These are phyloP conservation scores for Neurospora sp. DNA, from an alignment of 495 filamentous ascomycete genomes.

Conservation along the genomic window DNA sequence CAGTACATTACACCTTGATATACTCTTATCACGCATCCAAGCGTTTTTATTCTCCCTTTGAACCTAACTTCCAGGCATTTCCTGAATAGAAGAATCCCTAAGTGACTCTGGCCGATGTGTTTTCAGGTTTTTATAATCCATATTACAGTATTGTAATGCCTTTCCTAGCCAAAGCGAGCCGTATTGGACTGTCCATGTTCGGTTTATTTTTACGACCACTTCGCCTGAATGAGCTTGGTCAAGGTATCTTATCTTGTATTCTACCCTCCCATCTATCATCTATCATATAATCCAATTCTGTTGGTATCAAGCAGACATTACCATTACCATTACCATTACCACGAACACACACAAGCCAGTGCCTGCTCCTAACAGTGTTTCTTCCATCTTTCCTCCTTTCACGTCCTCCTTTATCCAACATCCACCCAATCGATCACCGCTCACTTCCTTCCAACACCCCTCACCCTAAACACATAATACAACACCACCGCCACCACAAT, in stretches of 20 bases:
- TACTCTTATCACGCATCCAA: no score
- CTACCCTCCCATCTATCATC: background rate
- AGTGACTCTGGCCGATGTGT: no score
- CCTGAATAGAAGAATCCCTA: no score
- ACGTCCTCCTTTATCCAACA: background rate
- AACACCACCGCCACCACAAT: constrained; percentile 37
- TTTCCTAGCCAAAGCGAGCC: no score
- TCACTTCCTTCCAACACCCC: background rate
- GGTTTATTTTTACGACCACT: no score
- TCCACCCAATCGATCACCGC: background rate
- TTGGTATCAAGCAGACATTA: background rate
- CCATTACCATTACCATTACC: background rate
- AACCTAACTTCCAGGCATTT: no score
- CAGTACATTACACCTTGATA: no score
- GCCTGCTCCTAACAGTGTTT: no score
- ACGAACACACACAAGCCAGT: background rate
- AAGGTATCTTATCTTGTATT: background rate
- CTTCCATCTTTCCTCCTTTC: background rate
- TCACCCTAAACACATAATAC: constrained; percentile 45
- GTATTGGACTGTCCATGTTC: no score
- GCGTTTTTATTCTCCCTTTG: no score
- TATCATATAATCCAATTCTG: background rate
- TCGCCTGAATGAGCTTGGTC: background rate
- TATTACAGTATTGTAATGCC: no score
- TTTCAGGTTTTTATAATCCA: no score